Conservation (phyloP, 1,284 basidiomycete species). For the Pseudozyma sp. region DNA sequence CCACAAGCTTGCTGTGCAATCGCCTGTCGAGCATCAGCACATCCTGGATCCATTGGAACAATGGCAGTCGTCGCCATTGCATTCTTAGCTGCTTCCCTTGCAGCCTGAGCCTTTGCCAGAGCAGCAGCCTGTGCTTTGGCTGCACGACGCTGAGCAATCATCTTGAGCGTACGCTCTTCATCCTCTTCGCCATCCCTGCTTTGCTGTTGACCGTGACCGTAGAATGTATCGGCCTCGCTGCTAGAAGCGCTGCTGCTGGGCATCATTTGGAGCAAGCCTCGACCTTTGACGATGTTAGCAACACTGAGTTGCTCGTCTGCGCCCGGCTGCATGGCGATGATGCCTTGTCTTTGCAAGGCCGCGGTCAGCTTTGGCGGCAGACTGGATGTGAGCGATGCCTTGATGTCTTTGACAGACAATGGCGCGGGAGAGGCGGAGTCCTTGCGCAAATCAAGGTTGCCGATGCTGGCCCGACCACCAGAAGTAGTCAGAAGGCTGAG, state of each 20-base stretch:
- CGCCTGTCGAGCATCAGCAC: constrained; percentile 47
- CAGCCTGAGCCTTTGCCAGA: constrained; percentile 23
- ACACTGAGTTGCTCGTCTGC: neutral
- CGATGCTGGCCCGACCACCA: constrained; percentile 53
- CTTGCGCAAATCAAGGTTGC: constrained; percentile 21
- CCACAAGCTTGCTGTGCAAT: constrained; percentile 33
- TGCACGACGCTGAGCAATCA: constrained; percentile 59
- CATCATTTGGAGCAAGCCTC: constrained; percentile 60
- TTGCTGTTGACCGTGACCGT: constrained; percentile 7
- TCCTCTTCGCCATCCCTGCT: constrained; percentile 55
- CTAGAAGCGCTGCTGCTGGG: constrained; percentile 59
- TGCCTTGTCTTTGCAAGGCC: constrained; percentile 45
- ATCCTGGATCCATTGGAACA: constrained; percentile 19
- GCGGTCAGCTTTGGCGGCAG: constrained; percentile 46
- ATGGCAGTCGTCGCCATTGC: neutral
- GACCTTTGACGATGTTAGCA: constrained; percentile 1
- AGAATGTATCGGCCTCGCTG: constrained; percentile 39
- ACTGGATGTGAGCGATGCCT: constrained; percentile 27
- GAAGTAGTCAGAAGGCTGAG: constrained; percentile 53
- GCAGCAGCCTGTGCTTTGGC: constrained; percentile 44
- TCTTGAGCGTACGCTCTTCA: constrained; percentile 63
- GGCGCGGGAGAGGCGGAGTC: constrained; percentile 20
- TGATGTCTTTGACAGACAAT: constrained; percentile 4
- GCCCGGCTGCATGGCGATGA: constrained; percentile 39
- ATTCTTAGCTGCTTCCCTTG: constrained; percentile 7